Percentiles rank a stretch among this genome's conserved stretches.
phyloP scores from a whole-genome alignment of 2,329 filamentous ascomycete species.

The Colletotrichum nymphaeae region DNA sequence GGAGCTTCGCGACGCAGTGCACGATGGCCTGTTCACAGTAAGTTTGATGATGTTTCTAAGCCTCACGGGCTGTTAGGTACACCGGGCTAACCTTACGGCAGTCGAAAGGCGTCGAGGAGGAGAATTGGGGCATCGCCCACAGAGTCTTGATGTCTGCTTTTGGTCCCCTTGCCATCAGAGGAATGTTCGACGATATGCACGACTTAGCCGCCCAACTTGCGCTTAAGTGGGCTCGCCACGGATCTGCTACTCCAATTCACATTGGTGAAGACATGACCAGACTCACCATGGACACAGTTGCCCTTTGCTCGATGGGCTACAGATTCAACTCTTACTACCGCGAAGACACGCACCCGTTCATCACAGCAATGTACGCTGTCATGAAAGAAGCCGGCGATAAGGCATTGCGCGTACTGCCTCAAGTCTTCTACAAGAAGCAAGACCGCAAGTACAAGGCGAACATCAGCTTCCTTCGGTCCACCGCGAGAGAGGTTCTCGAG shows the following conservation, averaged over 20 bases:
- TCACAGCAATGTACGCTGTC: constrained; percentile 70
- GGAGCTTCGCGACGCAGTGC: constrained; percentile 69
- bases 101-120: constrained; percentile 26
- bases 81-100: background rate
- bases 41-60: background rate
- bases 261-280: constrained; percentile 71
- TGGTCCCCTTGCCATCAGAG: constrained; percentile 73
- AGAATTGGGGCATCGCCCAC: constrained; percentile 64
- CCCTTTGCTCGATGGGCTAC: constrained; percentile 67
- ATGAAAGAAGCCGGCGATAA: constrained; percentile 65
- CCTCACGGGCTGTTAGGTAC: too few species aligned
- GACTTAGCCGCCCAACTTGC: constrained; percentile 64
- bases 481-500: constrained; percentile 69
- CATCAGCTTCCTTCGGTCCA: constrained; percentile 62
- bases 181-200: constrained; percentile 65
- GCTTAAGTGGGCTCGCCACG: constrained; percentile 64
- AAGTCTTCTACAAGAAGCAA: constrained; percentile 56
- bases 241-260: constrained; percentile 57
- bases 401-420: constrained; percentile 57
- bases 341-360: constrained; percentile 47
- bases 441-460: constrained; percentile 60
- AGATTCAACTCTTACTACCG: constrained; percentile 73
- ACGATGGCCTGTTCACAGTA: constrained; percentile 43
- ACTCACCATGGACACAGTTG: constrained; percentile 71
- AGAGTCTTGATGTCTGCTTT: constrained; percentile 75